Evolutionary conservation across 331 rosid species (phyloP).

Genomic region (Malus hybrid): DNA sequence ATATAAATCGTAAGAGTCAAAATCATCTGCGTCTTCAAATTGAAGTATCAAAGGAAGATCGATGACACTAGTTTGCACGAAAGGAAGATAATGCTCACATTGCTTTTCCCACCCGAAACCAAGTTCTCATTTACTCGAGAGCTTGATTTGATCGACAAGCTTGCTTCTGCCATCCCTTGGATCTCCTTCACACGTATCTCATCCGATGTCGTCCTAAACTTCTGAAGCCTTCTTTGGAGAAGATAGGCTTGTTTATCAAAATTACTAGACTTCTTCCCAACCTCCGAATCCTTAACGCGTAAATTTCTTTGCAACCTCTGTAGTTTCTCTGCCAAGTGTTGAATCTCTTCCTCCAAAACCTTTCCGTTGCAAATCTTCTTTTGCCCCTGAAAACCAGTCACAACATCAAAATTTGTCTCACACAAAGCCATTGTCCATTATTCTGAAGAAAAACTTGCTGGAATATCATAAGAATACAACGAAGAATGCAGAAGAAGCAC

Average conservation of each 20-base stretch:
- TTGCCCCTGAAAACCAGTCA: slow-evolving; percentile 52
- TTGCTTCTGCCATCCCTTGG: slow-evolving; percentile 53
- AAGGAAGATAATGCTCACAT: slow-evolving; percentile 34
- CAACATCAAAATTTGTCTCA: neutral
- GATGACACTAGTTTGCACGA: neutral
- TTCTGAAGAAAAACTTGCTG: neutral
- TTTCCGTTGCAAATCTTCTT: slow-evolving; percentile 55
- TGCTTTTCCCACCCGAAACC: slow-evolving; percentile 51
- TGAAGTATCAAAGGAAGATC: neutral
- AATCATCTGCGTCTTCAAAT: neutral
- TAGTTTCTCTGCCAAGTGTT: slow-evolving; percentile 48
- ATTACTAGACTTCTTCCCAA: slow-evolving; percentile 29
- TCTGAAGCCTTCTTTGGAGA: slow-evolving; percentile 49
- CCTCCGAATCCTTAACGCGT: slow-evolving; percentile 22
- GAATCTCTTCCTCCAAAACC: slow-evolving; percentile 63
- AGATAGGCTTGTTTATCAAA: slow-evolving; percentile 54
- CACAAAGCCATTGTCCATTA: neutral
- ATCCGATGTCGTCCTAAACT: slow-evolving; percentile 47
- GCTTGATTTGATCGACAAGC: slow-evolving; percentile 33
- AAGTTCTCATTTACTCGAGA: slow-evolving; percentile 25
- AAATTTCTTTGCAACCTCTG: slow-evolving; percentile 56
- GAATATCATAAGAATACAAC: neutral
- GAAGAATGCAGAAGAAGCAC: neutral
- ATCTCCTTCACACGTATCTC: slow-evolving; percentile 46
- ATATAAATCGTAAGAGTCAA: neutral